A percentile compares a stretch with the other conserved stretches of the same genome.
phyloP scores from a whole-genome alignment of 176 grass and related monocot species.

The Eleusine coracana region DNA sequence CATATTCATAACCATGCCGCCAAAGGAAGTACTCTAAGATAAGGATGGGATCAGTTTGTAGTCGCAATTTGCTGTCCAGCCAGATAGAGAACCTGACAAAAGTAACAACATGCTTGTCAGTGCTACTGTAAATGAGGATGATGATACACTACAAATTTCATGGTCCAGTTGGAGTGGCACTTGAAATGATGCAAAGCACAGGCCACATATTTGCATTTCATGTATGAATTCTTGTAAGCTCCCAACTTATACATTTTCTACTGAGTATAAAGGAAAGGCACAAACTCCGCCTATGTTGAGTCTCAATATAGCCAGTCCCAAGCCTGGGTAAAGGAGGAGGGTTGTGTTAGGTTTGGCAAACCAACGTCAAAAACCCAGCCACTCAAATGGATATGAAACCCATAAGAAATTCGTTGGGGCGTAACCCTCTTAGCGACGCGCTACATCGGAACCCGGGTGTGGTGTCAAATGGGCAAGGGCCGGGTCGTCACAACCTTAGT shows the following conservation, averaged over 20 bases:
- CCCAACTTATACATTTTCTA: conserved; percentile 1
- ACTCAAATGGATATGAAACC: too few species aligned
- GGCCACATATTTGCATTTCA: neutral
- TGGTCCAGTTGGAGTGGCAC: neutral
- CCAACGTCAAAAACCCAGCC: too few species aligned
- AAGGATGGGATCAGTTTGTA: conserved; percentile 91
- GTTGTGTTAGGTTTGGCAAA: too few species aligned
- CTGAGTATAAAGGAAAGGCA: conserved; percentile 4
- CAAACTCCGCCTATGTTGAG: too few species aligned
- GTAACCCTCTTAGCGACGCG: too few species aligned
- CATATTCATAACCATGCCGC: conserved; percentile 87
- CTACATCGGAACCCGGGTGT: too few species aligned
- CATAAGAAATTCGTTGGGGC: too few species aligned
- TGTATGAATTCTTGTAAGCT: neutral
- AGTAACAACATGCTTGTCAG: neutral
- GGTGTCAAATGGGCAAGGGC: too few species aligned
- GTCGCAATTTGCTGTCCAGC: conserved; percentile 96
- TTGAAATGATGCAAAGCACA: neutral
- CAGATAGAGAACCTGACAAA: conserved; percentile 94
- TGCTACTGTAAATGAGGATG: neutral
- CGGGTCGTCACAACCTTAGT: too few species aligned
- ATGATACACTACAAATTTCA: conserved; percentile 1
- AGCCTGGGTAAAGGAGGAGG: too few species aligned
- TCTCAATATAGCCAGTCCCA: too few species aligned
- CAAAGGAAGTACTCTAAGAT: conserved; percentile 98